These are phyloP conservation scores for Trypanosoma conorhini DNA, from an alignment of 208 protist species.

Conservation along the genomic window DNA sequence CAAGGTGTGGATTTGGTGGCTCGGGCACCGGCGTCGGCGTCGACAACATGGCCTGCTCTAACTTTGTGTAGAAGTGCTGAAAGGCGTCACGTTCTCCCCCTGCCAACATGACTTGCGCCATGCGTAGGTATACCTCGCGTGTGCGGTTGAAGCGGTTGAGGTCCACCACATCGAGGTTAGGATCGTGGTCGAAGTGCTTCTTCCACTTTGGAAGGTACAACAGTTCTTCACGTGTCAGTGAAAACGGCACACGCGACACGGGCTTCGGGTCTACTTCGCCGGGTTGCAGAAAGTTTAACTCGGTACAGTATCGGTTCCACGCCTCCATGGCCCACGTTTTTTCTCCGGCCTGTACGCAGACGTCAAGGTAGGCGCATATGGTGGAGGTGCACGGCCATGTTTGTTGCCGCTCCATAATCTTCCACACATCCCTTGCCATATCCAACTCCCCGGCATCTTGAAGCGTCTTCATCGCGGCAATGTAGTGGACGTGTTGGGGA, in stretches of 20 bases:
- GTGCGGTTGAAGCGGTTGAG: conserved; percentile 93
- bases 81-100: conserved; percentile 50
- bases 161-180: conserved; percentile 89
- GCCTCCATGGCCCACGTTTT: conserved; percentile 85
- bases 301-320: conserved; percentile 92
- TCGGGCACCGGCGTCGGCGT: conserved; percentile 91
- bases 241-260: conserved; percentile 83
- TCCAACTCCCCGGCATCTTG: conserved; percentile 73
- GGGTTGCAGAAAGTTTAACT: conserved; percentile 72
- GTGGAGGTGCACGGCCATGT: conserved; percentile 90
- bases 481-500: conserved; percentile 92
- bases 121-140: conserved; percentile 84
- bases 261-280: conserved; percentile 92
- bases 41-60: conserved; percentile 80
- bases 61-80: conserved; percentile 68
- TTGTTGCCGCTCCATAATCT: conserved; percentile 93
- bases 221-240: conserved; percentile 85
- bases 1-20: conserved; percentile 88
- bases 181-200: conserved; percentile 93
- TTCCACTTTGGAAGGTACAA: conserved; percentile 93
- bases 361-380: conserved; percentile 85
- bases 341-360: conserved; percentile 74
- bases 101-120: conserved; percentile 78
- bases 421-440: conserved; percentile 92
- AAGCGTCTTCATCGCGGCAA: conserved; percentile 84